Conservation (phyloP, 805 yeast genomes). For the Myxozyma kluyveri region DNA sequence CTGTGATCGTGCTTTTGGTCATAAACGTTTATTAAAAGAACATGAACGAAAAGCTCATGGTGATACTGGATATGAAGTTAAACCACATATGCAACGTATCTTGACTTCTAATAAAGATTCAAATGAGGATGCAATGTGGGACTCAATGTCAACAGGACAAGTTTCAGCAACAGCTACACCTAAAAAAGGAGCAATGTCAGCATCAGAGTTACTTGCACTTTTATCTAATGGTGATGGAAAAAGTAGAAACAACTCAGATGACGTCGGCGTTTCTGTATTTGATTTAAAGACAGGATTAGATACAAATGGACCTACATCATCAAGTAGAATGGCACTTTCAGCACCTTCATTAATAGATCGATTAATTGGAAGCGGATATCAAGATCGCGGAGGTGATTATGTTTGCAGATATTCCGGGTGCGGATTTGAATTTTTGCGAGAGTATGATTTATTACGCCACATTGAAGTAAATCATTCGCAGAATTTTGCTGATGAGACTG, state of each 20-base stretch:
- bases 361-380: slow-evolving; percentile 41
- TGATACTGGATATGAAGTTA: no score
- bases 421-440: slow-evolving; percentile 37
- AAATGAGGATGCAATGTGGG: not conserved
- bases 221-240: no score
- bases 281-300: not conserved
- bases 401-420: slow-evolving; percentile 39
- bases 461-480: slow-evolving; percentile 12
- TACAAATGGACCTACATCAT: no score
- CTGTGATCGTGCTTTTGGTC: slow-evolving; percentile 31
- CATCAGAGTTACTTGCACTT: not conserved
- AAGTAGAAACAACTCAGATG: no score
- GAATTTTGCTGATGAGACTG: not conserved
- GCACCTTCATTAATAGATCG: slow-evolving; percentile 32
- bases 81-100: not conserved
- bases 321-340: not conserved
- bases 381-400: slow-evolving; percentile 33
- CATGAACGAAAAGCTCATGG: slow-evolving; percentile 17
- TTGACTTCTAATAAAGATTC: not conserved
- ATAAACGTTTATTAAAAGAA: slow-evolving; percentile 25
- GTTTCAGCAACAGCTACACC: not conserved
- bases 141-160: not conserved
- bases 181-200: not conserved
- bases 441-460: slow-evolving; percentile 43
- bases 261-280: not conserved